Base-by-base conservation (phyloP, 2,329 filamentous ascomycete genomes). In the Fusarium sambucinum region DNA sequence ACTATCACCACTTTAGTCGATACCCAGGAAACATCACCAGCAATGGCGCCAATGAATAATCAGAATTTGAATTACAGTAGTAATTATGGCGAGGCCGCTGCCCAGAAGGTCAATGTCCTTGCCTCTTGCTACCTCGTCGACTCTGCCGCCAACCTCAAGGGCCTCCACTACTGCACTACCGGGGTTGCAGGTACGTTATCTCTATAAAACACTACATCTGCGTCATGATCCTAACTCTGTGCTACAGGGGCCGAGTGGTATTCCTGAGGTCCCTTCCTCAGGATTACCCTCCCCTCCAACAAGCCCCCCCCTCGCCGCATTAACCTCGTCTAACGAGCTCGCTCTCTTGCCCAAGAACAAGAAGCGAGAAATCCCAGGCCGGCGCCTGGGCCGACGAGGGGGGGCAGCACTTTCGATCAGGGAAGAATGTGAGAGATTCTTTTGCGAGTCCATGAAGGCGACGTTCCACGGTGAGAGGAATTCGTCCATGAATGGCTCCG, bases 351-450 rank as follows among this genome's bases (percentile, higher is more conserved):
- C 86, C 73, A 89, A 89, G 80, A 80, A 80, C 76, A 80, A 79
- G 76, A 82, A 78, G 76, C 78, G 78, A 76, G 80, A 80, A 69
- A 78, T 77, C 73, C 78, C 79, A 74, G 78, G 77, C 75, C 74
- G 74, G 71, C 77, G 77, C 77, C 78, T 80, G 78, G 81, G 82
- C 79, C 85, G 87, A 79, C 87, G 86, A 91, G 92, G 92, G 92
- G 94, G 94, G 93, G 94, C 94, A 90, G 90, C 93, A 92, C 89
- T 92, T 84, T 90, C 90, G 85, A 97, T 97, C 87, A 94, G 92
- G 92, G 94, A 92, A 94, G 94, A 97, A 93, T 97, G 94, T 97
- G 94, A 97, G 94, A 97, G 94, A 87, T 95, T 97, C 91, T 97
- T 97, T 89, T 97, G 94, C 85, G 93, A 95, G 91, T 91, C 90